Evolutionary conservation across 2,329 filamentous ascomycete species (phyloP), one percentile per base, ranked within the genome.

Genomic region (Fusarium subtropicale): DNA sequence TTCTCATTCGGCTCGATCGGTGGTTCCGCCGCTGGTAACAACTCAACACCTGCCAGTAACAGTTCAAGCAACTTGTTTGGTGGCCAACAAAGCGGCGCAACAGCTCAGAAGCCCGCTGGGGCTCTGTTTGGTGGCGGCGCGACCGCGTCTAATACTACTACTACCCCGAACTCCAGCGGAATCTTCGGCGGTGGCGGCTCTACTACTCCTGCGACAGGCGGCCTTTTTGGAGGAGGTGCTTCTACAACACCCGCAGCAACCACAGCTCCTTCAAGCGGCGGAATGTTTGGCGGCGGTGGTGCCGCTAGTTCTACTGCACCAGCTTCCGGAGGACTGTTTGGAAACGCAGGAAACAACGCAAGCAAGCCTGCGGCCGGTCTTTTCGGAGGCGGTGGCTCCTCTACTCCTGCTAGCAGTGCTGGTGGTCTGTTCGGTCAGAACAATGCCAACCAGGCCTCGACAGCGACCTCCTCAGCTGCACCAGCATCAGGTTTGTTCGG

Each of bases 1-100:
- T 84, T 86, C 72, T 79, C 80, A 12, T 86, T 86, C 64, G 80
- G 79, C 36, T 72, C 68, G 22, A 31, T 72, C 26, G 73, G 72
- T 41, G 67, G 68, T 34, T 62, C 71, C 34, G 60, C 72, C n/a
- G 64, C 73, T 42, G 71, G 64, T 38, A 76, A 72, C 47, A 74
- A 51, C 59, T 67, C 76, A 20, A 75, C 79, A 15, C 68, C 79
- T 12, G 57, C 78, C 7, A 74, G 72, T 34, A 74, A 59, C 22
- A 30, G 18, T 39, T 62, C 76, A 50, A 70, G 69, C 58, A 56
- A 58, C 36, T 52, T 81, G 38, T 80, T 81, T 64, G 78, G 79
- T 47, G 78, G 79, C 47, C 75, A 77, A 62, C 74, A 77, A 67
- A 63, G 72, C 69, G 66, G 68, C 60, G 65, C 58, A 34, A 64